Conservation (phyloP, 176 grass and related monocot species). For the Cocos nucifera region DNA sequence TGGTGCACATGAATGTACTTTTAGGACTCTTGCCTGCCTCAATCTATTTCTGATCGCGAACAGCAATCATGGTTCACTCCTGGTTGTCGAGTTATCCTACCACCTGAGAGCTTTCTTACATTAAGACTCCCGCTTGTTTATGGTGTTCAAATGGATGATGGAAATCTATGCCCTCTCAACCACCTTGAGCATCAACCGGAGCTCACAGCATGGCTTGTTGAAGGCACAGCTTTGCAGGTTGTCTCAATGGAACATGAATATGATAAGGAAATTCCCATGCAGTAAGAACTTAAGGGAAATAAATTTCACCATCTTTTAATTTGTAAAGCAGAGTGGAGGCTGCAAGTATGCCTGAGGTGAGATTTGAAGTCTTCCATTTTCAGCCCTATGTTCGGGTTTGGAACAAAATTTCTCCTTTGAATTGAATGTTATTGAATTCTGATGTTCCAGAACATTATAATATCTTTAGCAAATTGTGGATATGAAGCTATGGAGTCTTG, state of each 20-base stretch:
- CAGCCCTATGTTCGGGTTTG: too few relatives aligned
- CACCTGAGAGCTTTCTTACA: slow-evolving; percentile 87
- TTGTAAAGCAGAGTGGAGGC: too few relatives aligned
- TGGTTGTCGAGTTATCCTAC: slow-evolving; percentile 64
- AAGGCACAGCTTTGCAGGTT: slow-evolving; percentile 73
- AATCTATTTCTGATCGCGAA: slow-evolving; percentile 44
- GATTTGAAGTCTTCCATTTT: too few relatives aligned
- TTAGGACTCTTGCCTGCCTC: slow-evolving; percentile 69
- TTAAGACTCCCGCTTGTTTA: slow-evolving; percentile 92
- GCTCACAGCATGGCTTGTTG: slow-evolving; percentile 76
- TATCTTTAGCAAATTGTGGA: too few relatives aligned
- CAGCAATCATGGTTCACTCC: slow-evolving; percentile 60
- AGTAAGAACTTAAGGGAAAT: slow-evolving; percentile 15
- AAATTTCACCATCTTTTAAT: not conserved
- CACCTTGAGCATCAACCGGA: slow-evolving; percentile 58
- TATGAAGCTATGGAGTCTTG: too few relatives aligned
- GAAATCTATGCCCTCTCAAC: slow-evolving; percentile 45
- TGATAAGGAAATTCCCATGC: slow-evolving; percentile 22
- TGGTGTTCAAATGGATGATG: slow-evolving; percentile 50
- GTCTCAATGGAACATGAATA: slow-evolving; percentile 39
- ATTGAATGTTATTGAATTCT: too few relatives aligned
- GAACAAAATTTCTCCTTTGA: too few relatives aligned
- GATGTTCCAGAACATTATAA: too few relatives aligned
- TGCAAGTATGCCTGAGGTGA: too few relatives aligned
- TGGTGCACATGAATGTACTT: slow-evolving; percentile 2